Base-by-base conservation (phyloP, 768 basidiomycete genomes). In the Lentinula guzmanii region DNA sequence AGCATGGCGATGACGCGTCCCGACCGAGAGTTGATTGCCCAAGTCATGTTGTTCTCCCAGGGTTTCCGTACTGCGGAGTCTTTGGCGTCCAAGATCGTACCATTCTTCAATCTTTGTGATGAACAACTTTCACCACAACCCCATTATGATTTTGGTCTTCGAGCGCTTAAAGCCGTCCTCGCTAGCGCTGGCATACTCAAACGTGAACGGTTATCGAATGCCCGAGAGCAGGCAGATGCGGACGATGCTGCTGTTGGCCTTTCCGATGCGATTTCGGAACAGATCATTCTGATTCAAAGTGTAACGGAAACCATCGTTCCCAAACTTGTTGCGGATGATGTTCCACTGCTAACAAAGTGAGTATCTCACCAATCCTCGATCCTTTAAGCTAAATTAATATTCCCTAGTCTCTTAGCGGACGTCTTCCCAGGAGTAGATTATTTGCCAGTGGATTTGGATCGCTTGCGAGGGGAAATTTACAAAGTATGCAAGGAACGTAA, bases 1-100 rank as follows among this genome's bases (percentile, higher is more conserved):
- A 96, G 94, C 62, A 98, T 98, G 91, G 94, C 97, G 39, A 99
- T 99, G 97, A 97, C 97, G 6, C 87, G 93, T 55, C 97, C 97
- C 28, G 97, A 98, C 72, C 88, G 95, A 62, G 96, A 99, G 72
- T 87, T 99, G 52, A 99, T 99, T 68, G 97, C 97, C 3, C 97
- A 99, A 76, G 97, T 99, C 71, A 95, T 98, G 92, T 79, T 99
- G 51, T 98, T 98, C 79, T 98, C 97, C 18, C 97, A 98, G 78
- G 97, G 97, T 64, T 99, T 98, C 86, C 87, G 97, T 42, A 95
- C 95, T 11, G 97, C 97, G 6, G 97, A 99, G 74, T 90, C 86
- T 0, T 83, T 99, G n/a, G 97, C 97, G 1, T 93, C 93, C 60
- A 98, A 98, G 75, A 92, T 98, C 62, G 97, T 99, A 10, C 97